Conservation (phyloP, 2,329 filamentous ascomycete species). For the Corynespora cassiicola region DNA sequence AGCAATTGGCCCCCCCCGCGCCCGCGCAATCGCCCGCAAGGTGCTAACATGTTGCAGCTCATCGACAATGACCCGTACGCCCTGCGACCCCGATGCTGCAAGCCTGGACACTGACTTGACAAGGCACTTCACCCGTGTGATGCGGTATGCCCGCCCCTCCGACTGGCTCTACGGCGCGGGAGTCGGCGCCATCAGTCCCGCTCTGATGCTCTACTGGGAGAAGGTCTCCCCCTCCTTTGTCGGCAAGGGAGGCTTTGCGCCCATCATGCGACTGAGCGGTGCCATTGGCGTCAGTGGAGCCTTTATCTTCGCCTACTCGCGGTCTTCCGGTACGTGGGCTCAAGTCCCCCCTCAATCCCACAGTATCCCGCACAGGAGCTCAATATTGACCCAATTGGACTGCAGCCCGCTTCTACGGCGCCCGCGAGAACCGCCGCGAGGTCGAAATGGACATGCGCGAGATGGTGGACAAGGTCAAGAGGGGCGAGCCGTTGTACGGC, state of each 20-base stretch:
- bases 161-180: slow-evolving; percentile 79
- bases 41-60: slow-evolving; percentile 67
- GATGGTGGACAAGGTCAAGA: slow-evolving; percentile 97
- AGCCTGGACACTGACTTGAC: slow-evolving; percentile 23
- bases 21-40: slow-evolving; percentile 26
- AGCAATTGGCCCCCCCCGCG: slow-evolving; percentile 49
- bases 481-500: slow-evolving; percentile 88
- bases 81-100: slow-evolving; percentile 11
- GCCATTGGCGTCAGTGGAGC: slow-evolving; percentile 77
- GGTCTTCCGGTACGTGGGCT: slow-evolving; percentile 75
- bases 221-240: slow-evolving; percentile 83
- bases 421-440: slow-evolving; percentile 89
- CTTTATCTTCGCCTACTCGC: slow-evolving; percentile 84
- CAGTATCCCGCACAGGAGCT: neutral
- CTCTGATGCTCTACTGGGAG: slow-evolving; percentile 80
- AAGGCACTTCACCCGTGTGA: slow-evolving; percentile 89
- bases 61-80: slow-evolving; percentile 98
- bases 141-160: slow-evolving; percentile 82
- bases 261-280: slow-evolving; percentile 79
- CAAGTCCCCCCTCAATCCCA: neutral
- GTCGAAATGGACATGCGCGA: slow-evolving; percentile 96
- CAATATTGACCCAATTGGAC: slow-evolving; percentile 8
- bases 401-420: slow-evolving; percentile 92
- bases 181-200: slow-evolving; percentile 75
- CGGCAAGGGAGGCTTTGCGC: slow-evolving; percentile 80